These are phyloP conservation scores for Mortierella sp. DNA, from an alignment of 371 early-diverging fungal species.

Conservation along the genomic window DNA sequence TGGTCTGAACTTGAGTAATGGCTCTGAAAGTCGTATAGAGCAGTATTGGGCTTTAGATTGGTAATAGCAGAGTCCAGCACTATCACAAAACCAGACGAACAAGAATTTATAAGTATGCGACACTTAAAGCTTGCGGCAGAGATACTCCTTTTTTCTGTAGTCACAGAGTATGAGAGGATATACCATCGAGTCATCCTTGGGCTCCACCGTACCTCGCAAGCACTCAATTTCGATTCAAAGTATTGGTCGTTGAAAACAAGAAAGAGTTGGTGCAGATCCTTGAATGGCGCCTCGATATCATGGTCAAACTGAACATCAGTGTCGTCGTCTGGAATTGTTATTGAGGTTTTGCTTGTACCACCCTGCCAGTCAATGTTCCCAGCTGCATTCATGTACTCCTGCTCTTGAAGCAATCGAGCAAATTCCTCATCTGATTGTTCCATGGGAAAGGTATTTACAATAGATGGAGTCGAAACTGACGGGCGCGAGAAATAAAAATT, in stretches of 20 bases:
- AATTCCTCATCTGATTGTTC: constrained; percentile 56
- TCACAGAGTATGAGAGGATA: neutral
- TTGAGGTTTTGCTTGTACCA: neutral
- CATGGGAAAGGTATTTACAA: constrained; percentile 8
- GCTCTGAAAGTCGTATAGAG: constrained; percentile 70
- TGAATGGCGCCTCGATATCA: constrained; percentile 43
- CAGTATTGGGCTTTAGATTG: constrained; percentile 57
- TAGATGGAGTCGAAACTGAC: neutral
- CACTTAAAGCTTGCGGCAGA: neutral
- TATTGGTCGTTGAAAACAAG: constrained; percentile 65
- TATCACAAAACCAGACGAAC: constrained; percentile 9
- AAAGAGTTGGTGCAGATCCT: constrained; percentile 68
- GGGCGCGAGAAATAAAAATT: neutral
- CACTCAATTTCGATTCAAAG: constrained; percentile 65
- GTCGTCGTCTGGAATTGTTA: constrained; percentile 6
- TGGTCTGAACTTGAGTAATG: constrained; percentile 75
- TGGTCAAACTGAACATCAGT: constrained; percentile 24
- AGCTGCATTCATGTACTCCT: constrained; percentile 32
- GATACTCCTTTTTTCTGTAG: neutral
- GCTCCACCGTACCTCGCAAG: constrained; percentile 76
- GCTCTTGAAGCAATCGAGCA: constrained; percentile 57
- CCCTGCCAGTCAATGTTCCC: neutral
- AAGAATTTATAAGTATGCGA: neutral
- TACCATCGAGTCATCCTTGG: constrained; percentile 71
- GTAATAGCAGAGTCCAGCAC: constrained; percentile 65